A percentile compares a stretch with the other conserved stretches of the same genome.
Evolutionary conservation across 2,329 filamentous ascomycete genomes (phyloP).

Genomic region (Neofusicoccum sp.): DNA sequence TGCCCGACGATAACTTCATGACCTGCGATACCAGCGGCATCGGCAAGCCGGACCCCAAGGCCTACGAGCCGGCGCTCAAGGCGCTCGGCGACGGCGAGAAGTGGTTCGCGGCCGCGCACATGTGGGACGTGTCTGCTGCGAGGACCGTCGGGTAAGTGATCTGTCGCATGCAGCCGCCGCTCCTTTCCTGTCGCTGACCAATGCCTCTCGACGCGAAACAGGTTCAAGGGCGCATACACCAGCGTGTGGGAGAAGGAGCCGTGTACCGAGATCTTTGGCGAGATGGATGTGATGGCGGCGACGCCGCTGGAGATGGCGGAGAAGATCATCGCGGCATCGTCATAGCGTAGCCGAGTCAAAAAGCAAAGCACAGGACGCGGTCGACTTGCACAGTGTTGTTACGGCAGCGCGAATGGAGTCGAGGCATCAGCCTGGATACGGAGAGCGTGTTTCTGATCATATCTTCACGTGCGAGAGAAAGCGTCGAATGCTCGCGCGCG

Average conservation of each 20-base stretch:
- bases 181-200: conserved; percentile 20
- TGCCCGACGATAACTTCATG: conserved; percentile 52
- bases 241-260: conserved; percentile 53
- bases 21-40: conserved; percentile 51
- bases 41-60: conserved; percentile 51
- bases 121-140: conserved; percentile 59
- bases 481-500: no score
- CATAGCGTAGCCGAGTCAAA: conserved; percentile 11
- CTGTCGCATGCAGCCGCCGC: conserved; percentile 21
- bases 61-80: conserved; percentile 48
- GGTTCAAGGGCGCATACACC: conserved; percentile 54
- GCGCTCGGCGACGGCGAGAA: conserved; percentile 41
- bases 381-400: no score
- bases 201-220: neutral
- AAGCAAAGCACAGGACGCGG: neutral
- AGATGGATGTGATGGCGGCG: conserved; percentile 53
- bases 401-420: no score
- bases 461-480: no score
- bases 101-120: conserved; percentile 61
- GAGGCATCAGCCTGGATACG: no score
- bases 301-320: conserved; percentile 50
- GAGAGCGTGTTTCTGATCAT: no score
- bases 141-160: conserved; percentile 42
- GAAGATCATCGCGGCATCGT: conserved; percentile 27
- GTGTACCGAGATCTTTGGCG: conserved; percentile 50